phyloP scores from a whole-genome alignment of 176 grass and related monocot genomes.

The Zoysia japonica region DNA sequence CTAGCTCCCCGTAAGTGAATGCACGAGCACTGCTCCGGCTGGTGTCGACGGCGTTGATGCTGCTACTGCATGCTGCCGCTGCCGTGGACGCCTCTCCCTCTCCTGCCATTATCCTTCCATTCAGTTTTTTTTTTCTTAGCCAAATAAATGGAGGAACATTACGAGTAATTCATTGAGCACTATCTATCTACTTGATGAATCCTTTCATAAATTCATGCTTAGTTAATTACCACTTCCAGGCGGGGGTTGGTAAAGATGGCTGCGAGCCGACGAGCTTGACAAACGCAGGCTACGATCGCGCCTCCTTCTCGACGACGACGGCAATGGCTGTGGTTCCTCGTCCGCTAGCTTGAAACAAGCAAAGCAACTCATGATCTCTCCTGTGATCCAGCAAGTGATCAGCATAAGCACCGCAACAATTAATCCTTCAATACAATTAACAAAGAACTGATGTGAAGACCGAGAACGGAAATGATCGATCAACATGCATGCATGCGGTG shows the following conservation, averaged over 20 bases:
- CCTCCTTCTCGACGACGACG: slow-evolving; percentile 7
- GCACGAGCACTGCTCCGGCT: slow-evolving; percentile 14
- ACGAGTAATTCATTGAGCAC: no score
- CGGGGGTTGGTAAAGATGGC: background rate
- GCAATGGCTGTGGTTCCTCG: background rate
- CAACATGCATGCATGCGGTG: background rate
- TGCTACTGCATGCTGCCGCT: background rate
- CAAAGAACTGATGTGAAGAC: background rate
- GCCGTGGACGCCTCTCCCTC: background rate
- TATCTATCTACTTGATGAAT: no score
- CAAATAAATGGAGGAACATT: no score
- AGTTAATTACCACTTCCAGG: no score
- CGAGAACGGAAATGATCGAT: background rate
- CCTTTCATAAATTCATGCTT: no score
- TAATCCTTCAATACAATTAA: no score
- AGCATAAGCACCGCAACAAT: no score
- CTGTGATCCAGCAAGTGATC: no score
- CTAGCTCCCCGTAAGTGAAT: slow-evolving; percentile 39
- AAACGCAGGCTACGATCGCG: slow-evolving; percentile 22
- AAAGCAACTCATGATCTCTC: slow-evolving; percentile 38
- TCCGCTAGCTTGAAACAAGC: slow-evolving; percentile 44
- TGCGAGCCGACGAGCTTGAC: slow-evolving; percentile 1
- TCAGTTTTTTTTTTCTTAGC: no score
- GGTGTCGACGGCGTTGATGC: background rate
- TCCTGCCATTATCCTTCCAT: no score